Evolutionary conservation across 495 filamentous ascomycete species (phyloP), one percentile per base, ranked within the genome.

Genomic region (Melanomma pulvis-pyrius): DNA sequence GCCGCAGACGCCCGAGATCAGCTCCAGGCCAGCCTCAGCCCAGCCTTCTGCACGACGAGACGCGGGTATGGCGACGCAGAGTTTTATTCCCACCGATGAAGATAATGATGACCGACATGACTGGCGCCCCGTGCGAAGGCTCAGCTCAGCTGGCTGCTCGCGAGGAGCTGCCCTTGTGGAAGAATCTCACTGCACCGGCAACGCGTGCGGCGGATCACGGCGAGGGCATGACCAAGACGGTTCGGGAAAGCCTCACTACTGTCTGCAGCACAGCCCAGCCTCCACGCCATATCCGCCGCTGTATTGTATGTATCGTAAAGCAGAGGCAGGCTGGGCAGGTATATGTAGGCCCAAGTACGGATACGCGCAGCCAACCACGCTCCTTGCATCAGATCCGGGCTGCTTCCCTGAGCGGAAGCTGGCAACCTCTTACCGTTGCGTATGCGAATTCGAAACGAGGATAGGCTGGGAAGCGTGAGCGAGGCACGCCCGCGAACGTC

Each of bases 241-340:
- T 6, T n/a, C 52, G 34, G 30, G 15, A 41, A 51, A 24, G 29
- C 34, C 51, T 56, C 61, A 64, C 50, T 52, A 46, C 29, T 49
- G 15, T 49, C 6, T 25, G 48, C 51, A 49, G 30, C 44, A 15
- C 32, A 21, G 52, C 47, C 2, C 39, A 34, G 39, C 39, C 8
- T n/a, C 39, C n/a, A 7, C 39, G n/a, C n/a, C 36, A 25, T n/a
- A 29, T 22, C 22, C 48, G 7, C 21, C 11, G 46, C 8, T 51
- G 48, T 29, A 25, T 51, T 25, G 48, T 29, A 25, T 29, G 48
- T 51, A 7, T 29, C n/a, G 48, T 51, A 29, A 25, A 12, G 19
- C 26, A 2, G 6, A 24, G 19, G 52, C 52, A n/a, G n/a, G n/a
- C n/a, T n/a, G 4, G 6, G 26, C 19, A n/a, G 3, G 32, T 13